Percentiles rank a stretch among this genome's conserved stretches.
These are phyloP conservation scores for Boletus pseudo-olivaceus DNA, from an alignment of 768 basidiomycete species.

Conservation along the genomic window DNA sequence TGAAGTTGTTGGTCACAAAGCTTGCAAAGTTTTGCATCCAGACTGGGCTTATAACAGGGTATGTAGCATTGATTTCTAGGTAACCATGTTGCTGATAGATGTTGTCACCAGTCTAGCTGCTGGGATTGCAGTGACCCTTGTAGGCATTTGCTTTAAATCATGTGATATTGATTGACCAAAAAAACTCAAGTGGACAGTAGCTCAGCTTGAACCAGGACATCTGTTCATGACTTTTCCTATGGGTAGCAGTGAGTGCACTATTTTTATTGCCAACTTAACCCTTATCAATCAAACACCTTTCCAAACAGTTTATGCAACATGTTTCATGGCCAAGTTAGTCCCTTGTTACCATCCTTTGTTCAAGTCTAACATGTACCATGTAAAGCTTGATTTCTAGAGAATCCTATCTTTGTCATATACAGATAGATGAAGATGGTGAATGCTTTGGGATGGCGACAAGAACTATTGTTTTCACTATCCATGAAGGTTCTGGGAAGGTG, in stretches of 20 bases:
- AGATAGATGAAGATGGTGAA: neutral
- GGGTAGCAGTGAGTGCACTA: slow-evolving; percentile 20
- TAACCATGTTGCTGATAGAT: neutral
- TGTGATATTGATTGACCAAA: neutral
- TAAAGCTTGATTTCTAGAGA: slow-evolving; percentile 26
- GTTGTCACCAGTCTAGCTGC: slow-evolving; percentile 11
- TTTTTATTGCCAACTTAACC: neutral
- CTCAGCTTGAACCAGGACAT: slow-evolving; percentile 17
- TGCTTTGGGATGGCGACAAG: neutral
- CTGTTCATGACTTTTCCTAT: slow-evolving; percentile 24
- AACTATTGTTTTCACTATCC: slow-evolving; percentile 7
- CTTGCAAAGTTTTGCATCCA: slow-evolving; percentile 21
- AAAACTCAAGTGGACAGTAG: slow-evolving; percentile 15
- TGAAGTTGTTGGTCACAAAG: slow-evolving; percentile 12
- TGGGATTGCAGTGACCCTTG: slow-evolving; percentile 13
- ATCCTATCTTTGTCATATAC: slow-evolving; percentile 20
- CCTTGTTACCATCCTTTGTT: neutral
- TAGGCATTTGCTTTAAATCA: slow-evolving; percentile 6
- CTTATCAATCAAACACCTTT: neutral
- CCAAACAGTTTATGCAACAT: slow-evolving; percentile 24
- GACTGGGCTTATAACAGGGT: slow-evolving; percentile 28
- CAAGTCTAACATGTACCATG: neutral
- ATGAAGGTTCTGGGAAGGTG: neutral
- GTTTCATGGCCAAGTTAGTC: slow-evolving; percentile 29
- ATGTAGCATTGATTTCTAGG: neutral